Evolutionary conservation across 176 grass and related monocot genomes (phyloP).

Genomic region (Zea mays): Zm-B73-REFERENCE-NAM-5.0 NC_050100.1:216055501-216056000

Average conservation of each 20-base stretch:
- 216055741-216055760: conserved; percentile 76
- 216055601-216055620: conserved; percentile 1
- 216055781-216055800: conserved; percentile 79
- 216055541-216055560: background rate
- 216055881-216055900: conserved; percentile 65
- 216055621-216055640: background rate
- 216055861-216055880: conserved; percentile 4
- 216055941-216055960: conserved; percentile 84
- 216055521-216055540: conserved; percentile 22
- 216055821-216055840: conserved; percentile 19
- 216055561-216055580: background rate
- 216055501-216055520: conserved; percentile 97
- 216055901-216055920: conserved; percentile 69
- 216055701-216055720: conserved; percentile 10
- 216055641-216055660: conserved; percentile 9
- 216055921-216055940: conserved; percentile 77
- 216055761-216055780: conserved; percentile 89
- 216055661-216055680: background rate
- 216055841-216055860: background rate
- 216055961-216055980: conserved; percentile 21
- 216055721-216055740: conserved; percentile 89
- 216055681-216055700: conserved; percentile 3
- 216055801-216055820: conserved; percentile 52
- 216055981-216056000: background rate
- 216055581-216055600: background rate